Percentiles rank a stretch among this genome's conserved stretches.
phyloP scores from a whole-genome alignment of 768 basidiomycete species.

The Clavaria fumosa region DNA sequence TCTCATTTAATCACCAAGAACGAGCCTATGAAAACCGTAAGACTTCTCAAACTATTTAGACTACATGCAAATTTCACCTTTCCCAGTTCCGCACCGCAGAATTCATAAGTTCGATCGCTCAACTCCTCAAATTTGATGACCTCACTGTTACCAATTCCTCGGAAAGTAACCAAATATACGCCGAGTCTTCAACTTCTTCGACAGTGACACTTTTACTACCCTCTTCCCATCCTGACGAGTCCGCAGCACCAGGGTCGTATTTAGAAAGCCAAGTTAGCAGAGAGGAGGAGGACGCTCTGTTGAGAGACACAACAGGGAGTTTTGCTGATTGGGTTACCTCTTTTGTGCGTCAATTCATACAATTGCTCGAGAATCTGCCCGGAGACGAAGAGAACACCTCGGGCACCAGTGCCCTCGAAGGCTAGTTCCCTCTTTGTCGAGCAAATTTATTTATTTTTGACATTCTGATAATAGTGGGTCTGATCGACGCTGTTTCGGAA shows the following conservation, averaged over 20 bases:
- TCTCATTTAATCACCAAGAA: constrained; percentile 30
- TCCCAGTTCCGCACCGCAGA: constrained; percentile 54
- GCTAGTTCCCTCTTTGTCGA: constrained; percentile 18
- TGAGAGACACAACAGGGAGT: constrained; percentile 54
- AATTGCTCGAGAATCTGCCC: constrained; percentile 72
- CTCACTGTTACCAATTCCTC: constrained; percentile 27
- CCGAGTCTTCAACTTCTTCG: constrained; percentile 20
- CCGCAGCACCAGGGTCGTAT: constrained; percentile 23
- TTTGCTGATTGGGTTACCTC: constrained; percentile 77
- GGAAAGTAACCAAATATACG: constrained; percentile 16
- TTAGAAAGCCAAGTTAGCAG: constrained; percentile 30
- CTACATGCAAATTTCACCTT: no score
- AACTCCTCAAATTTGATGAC: constrained; percentile 62
- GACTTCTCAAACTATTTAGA: no score
- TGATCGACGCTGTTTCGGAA: constrained; percentile 61
- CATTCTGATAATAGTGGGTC: constrained; percentile 32
- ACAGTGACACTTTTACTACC: constrained; percentile 19
- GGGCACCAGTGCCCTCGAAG: constrained; percentile 50
- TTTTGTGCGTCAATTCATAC: constrained; percentile 65
- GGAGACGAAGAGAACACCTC: constrained; percentile 58
- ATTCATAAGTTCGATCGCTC: constrained; percentile 59
- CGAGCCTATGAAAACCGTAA: constrained; percentile 64
- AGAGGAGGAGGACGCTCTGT: constrained; percentile 55
- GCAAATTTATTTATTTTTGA: constrained; percentile 6
- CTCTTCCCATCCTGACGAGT: constrained; percentile 23